phyloP scores from a whole-genome alignment of 495 filamentous ascomycete species.

The Penicillium macrosclerotiorum region DNA sequence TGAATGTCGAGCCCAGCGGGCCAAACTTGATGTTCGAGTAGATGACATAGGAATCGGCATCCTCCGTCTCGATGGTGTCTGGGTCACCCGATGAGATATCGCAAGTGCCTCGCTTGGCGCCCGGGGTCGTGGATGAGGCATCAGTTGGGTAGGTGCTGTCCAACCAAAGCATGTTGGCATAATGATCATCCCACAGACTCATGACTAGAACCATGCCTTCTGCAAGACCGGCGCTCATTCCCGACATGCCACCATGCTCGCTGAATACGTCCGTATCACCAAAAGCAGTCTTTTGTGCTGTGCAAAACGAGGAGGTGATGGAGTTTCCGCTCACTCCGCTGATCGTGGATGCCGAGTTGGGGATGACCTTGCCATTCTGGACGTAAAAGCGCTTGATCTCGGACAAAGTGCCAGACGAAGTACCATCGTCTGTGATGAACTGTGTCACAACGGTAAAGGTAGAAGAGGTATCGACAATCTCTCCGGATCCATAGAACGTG shows the following conservation, averaged over 20 bases:
- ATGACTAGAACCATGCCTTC: slow-evolving; percentile 73
- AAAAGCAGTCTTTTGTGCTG: slow-evolving; percentile 57
- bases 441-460: slow-evolving; percentile 69
- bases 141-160: slow-evolving; percentile 70
- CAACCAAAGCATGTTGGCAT: slow-evolving; percentile 80
- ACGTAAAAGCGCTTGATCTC: slow-evolving; percentile 73
- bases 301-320: slow-evolving; percentile 63
- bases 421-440: slow-evolving; percentile 60
- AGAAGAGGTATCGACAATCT: slow-evolving; percentile 61
- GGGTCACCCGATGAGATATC: slow-evolving; percentile 60
- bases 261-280: slow-evolving; percentile 59
- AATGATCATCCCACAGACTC: slow-evolving; percentile 77
- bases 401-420: slow-evolving; percentile 50
- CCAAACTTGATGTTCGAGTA: slow-evolving; percentile 72
- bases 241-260: slow-evolving; percentile 56
- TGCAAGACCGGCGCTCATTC: slow-evolving; percentile 56
- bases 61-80: slow-evolving; percentile 53
- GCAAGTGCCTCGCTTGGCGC: slow-evolving; percentile 70
- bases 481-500: slow-evolving; percentile 60
- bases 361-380: slow-evolving; percentile 62
- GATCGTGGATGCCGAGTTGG: slow-evolving; percentile 54
- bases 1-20: slow-evolving; percentile 62
- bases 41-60: slow-evolving; percentile 55
- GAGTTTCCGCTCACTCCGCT: slow-evolving; percentile 51
- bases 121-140: slow-evolving; percentile 53